A percentile compares a stretch with the other conserved stretches of the same genome.
Conservation (phyloP, 139 green algal species). For the Ettlia oleoabundans region DNA sequence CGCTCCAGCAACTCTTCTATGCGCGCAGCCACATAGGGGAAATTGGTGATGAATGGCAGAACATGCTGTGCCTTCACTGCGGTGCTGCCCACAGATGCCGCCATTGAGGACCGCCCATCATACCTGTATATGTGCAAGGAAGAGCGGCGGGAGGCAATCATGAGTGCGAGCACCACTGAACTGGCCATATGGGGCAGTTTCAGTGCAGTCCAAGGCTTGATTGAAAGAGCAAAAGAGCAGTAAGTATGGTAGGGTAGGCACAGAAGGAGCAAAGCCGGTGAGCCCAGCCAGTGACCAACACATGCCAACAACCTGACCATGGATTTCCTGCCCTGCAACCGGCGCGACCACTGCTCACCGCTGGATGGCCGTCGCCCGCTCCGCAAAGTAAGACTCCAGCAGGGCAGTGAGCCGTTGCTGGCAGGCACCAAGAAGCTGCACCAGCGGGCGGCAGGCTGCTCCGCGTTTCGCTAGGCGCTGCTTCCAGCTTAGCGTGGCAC, state of each 20-base stretch:
- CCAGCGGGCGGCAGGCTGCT: background rate
- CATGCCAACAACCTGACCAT: too few species aligned
- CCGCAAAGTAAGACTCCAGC: slow-evolving; percentile 18
- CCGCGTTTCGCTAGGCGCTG: slow-evolving; percentile 1
- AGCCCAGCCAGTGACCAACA: too few species aligned
- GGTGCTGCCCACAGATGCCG: background rate
- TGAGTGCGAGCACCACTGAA: too few species aligned
- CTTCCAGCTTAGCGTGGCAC: slow-evolving; percentile 35
- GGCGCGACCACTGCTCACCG: background rate
- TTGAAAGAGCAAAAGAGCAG: too few species aligned
- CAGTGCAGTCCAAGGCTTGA: too few species aligned
- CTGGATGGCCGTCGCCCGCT: slow-evolving; percentile 25
- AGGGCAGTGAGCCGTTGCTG: slow-evolving; percentile 19
- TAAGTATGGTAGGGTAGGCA: background rate
- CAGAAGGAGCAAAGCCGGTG: background rate
- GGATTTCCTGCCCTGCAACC: too few species aligned
- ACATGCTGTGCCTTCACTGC: slow-evolving; percentile 51
- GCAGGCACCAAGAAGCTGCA: slow-evolving; percentile 24
- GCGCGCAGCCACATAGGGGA: slow-evolving; percentile 31
- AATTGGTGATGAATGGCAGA: slow-evolving; percentile 60
- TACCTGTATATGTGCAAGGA: background rate
- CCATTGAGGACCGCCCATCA: slow-evolving; percentile 11
- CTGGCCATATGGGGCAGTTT: too few species aligned
- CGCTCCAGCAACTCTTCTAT: slow-evolving; percentile 46
- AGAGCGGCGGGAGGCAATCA: background rate